These are phyloP conservation scores for Phytophthora hybrid DNA, from an alignment of 352 stramenopile species.

Conservation along the genomic window DNA sequence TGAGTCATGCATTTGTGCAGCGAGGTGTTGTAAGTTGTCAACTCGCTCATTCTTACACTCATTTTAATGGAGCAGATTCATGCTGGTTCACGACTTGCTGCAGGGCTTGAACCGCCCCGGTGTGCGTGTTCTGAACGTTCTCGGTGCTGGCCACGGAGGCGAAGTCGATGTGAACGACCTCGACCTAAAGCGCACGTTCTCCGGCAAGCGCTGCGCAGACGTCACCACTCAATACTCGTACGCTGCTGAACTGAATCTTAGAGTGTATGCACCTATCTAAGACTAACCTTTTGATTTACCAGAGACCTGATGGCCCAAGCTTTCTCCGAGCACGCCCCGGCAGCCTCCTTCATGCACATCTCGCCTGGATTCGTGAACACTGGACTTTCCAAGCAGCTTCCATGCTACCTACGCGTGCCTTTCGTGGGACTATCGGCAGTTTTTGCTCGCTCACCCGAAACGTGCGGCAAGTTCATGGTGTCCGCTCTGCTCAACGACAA, in stretches of 20 bases:
- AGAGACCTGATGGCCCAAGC: slow-evolving; percentile 39
- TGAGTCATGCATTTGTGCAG: not conserved
- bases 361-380: slow-evolving; percentile 31
- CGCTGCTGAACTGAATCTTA: not conserved
- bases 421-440: slow-evolving; percentile 16
- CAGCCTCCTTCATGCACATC: slow-evolving; percentile 34
- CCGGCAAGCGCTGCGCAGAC: slow-evolving; percentile 22
- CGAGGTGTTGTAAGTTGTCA: not conserved
- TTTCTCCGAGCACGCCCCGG: slow-evolving; percentile 26
- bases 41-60: not conserved
- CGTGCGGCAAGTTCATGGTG: slow-evolving; percentile 31
- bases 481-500: slow-evolving; percentile 28
- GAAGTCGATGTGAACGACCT: slow-evolving; percentile 30
- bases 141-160: slow-evolving; percentile 21
- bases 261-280: not conserved
- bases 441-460: slow-evolving; percentile 21
- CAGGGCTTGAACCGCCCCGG: slow-evolving; percentile 24
- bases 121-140: slow-evolving; percentile 32
- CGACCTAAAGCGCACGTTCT: slow-evolving; percentile 34
- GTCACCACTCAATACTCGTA: slow-evolving; percentile 40
- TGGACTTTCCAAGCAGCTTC: slow-evolving; percentile 10
- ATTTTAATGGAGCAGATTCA: slow-evolving; percentile 19
- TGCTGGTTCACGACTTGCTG: slow-evolving; percentile 34
- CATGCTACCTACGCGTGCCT: slow-evolving; percentile 21
- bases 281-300: not conserved